phyloP scores from a whole-genome alignment of 129 eudicot genomes.

The Chrysanthemum seticuspe region DNA sequence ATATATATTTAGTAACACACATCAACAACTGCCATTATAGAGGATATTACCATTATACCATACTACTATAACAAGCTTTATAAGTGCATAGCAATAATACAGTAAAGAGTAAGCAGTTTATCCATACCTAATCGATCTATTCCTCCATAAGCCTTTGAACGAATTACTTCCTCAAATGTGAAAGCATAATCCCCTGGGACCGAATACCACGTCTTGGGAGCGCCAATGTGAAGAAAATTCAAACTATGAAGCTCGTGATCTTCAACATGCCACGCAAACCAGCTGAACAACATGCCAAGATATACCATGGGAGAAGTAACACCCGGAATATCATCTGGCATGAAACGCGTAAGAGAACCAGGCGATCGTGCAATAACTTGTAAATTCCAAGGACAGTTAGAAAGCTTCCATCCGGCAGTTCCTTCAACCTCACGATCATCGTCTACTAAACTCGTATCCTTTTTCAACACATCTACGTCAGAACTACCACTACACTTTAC shows the following conservation, averaged over 20 bases:
- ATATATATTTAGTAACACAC: neutral
- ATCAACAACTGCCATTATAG: neutral
- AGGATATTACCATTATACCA: neutral
- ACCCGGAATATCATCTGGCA: conserved; percentile 99
- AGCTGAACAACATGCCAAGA: conserved; percentile 94
- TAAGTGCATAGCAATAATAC: conserved; percentile 11
- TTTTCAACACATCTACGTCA: conserved; percentile 32
- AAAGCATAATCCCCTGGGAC: conserved; percentile 88
- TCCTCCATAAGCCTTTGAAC: conserved; percentile 63
- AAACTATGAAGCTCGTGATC: conserved; percentile 99
- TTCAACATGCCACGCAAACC: conserved; percentile 99
- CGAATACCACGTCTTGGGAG: conserved; percentile 94
- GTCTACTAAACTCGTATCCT: conserved; percentile 24
- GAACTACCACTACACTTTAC: conserved; percentile 25
- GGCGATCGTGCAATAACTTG: conserved; percentile 93
- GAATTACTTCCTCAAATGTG: conserved; percentile 83
- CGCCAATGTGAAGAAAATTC: conserved; percentile 87
- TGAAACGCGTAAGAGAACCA: conserved; percentile 91
- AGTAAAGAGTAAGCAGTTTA: conserved; percentile 19
- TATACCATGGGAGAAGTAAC: conserved; percentile 99
- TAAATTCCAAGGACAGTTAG: conserved; percentile 94
- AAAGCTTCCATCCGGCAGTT: conserved; percentile 90
- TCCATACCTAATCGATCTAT: conserved; percentile 76
- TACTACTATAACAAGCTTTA: neutral
- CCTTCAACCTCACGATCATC: conserved; percentile 62